Evolutionary conservation across 23 red algal genomes (phyloP).

Genomic region (Gracilaria caudata): DNA sequence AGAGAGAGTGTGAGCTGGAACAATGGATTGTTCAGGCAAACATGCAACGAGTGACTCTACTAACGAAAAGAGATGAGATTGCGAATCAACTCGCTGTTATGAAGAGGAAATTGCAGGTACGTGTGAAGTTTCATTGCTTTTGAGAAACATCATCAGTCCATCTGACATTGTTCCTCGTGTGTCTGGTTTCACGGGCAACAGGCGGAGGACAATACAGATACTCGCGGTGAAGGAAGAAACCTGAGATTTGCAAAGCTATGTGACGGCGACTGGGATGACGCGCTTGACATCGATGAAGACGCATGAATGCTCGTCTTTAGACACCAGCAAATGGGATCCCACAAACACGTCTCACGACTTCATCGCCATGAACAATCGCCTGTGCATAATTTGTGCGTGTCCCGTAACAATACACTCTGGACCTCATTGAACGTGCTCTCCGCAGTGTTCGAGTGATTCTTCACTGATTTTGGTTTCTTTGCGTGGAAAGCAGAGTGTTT

Average conservation of each 20-base stretch:
- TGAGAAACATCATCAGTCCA: neutral
- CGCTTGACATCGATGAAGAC: constrained; percentile 12
- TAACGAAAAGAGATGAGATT: constrained; percentile 2
- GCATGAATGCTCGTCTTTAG: neutral
- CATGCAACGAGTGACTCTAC: constrained; percentile 23
- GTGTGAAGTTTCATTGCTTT: neutral
- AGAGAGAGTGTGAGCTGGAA: constrained; percentile 16
- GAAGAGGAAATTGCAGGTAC: constrained; percentile 23
- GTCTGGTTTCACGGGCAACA: neutral
- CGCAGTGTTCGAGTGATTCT: too few species aligned
- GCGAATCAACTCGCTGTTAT: constrained; percentile 17
- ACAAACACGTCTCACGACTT: neutral
- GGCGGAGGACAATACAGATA: neutral
- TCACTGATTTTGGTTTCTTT: too few species aligned
- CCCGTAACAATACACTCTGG: too few species aligned
- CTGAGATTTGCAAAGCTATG: neutral
- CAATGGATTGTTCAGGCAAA: constrained; percentile 12
- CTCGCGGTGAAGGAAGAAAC: neutral
- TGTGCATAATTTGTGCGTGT: neutral
- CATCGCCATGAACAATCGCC: neutral
- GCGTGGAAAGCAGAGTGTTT: too few species aligned
- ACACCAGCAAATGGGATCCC: neutral
- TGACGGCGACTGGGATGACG: neutral
- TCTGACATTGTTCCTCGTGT: neutral
- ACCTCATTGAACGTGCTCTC: too few species aligned